Evolutionary conservation across 2,329 filamentous ascomycete species (phyloP).

Genomic region (Fusarium luffae): DNA sequence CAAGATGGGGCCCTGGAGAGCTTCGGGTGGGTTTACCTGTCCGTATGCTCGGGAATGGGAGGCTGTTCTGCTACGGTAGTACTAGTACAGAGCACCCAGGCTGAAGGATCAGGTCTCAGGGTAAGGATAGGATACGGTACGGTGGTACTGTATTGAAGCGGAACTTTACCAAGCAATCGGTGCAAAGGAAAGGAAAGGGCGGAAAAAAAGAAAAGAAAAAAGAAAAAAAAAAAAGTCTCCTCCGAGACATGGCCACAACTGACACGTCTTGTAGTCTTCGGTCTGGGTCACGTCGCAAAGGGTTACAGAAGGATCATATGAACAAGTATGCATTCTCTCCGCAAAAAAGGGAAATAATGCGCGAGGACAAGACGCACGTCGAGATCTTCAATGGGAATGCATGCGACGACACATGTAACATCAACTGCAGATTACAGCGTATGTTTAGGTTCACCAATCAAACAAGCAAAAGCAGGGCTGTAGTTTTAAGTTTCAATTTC

Average conservation of each 20-base stretch:
- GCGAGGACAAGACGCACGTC: background rate
- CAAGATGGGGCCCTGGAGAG: slow-evolving; percentile 24
- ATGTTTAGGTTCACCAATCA: background rate
- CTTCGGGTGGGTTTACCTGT: slow-evolving; percentile 19
- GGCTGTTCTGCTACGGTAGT: background rate
- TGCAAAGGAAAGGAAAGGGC: background rate
- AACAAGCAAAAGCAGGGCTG: background rate
- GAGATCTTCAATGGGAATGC: background rate
- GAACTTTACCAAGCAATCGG: slow-evolving; percentile 19
- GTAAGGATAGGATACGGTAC: background rate
- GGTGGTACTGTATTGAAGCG: slow-evolving; percentile 10
- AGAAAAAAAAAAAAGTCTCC: background rate
- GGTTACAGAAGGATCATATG: slow-evolving; percentile 1
- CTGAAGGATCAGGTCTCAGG: slow-evolving; percentile 31
- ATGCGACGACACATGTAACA: background rate
- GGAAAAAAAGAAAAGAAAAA: background rate
- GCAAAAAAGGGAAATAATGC: slow-evolving; percentile 7
- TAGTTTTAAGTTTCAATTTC: background rate
- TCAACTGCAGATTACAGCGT: background rate
- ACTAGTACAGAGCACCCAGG: slow-evolving; percentile 3
- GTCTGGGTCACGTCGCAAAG: slow-evolving; percentile 3
- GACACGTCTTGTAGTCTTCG: background rate
- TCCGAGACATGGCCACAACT: slow-evolving; percentile 31
- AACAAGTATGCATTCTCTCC: slow-evolving; percentile 2
- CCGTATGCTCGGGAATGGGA: slow-evolving; percentile 13